Conservation (phyloP, 768 basidiomycete genomes). For the Boletellus ananiceps region DNA sequence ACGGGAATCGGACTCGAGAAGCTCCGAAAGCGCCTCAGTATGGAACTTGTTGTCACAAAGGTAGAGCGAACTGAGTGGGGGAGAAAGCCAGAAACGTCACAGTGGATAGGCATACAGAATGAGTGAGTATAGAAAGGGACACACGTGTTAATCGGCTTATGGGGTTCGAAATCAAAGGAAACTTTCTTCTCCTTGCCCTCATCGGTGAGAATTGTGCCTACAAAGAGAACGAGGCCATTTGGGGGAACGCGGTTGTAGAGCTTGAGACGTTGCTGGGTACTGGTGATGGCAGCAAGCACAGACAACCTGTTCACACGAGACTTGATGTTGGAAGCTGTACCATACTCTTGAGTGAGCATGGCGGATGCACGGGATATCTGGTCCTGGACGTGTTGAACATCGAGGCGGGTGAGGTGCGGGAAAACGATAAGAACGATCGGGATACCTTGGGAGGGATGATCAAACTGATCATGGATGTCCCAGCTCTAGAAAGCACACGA, state of each 20-base stretch:
- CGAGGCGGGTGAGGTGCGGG: neutral
- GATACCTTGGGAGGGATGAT: slow-evolving; percentile 91
- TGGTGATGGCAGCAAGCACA: slow-evolving; percentile 95
- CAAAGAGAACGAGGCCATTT: slow-evolving; percentile 95
- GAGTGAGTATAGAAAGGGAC: slow-evolving; percentile 24
- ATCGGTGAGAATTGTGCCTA: slow-evolving; percentile 95
- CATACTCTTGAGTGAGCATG: slow-evolving; percentile 98
- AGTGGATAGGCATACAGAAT: neutral
- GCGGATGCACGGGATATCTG: slow-evolving; percentile 92
- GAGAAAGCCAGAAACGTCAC: neutral
- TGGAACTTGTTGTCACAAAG: slow-evolving; percentile 99
- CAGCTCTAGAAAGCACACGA: slow-evolving; percentile 52
- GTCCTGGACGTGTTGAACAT: slow-evolving; percentile 44
- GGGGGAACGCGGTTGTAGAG: slow-evolving; percentile 95
- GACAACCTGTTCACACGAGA: slow-evolving; percentile 97
- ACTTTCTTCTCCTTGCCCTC: slow-evolving; percentile 99
- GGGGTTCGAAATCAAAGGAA: slow-evolving; percentile 96
- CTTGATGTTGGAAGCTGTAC: slow-evolving; percentile 99
- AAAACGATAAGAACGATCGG: slow-evolving; percentile 13
- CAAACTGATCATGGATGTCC: slow-evolving; percentile 98
- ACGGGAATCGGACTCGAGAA: slow-evolving; percentile 93
- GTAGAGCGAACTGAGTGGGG: slow-evolving; percentile 74
- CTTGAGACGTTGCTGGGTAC: slow-evolving; percentile 96
- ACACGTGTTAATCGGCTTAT: slow-evolving; percentile 98
- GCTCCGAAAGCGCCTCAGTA: slow-evolving; percentile 93